A percentile compares a stretch with the other conserved stretches of the same genome.
phyloP scores from a whole-genome alignment of 495 filamentous ascomycete species.

The Talaromyces adpressus region DNA sequence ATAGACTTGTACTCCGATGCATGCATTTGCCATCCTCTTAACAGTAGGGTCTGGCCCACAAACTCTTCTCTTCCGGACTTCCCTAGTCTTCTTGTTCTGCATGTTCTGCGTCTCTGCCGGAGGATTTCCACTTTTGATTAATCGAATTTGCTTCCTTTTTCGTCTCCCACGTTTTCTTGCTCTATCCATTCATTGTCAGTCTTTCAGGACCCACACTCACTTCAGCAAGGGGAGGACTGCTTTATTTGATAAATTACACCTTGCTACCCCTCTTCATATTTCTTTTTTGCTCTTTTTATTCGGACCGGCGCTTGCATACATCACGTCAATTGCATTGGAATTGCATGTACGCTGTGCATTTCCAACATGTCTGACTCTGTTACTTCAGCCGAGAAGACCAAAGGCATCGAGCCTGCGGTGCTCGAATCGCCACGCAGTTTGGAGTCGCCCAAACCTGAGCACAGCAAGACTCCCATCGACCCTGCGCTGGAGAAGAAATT shows the following conservation, averaged over 20 bases:
- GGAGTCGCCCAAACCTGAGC: not conserved
- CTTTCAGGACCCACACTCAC: not conserved
- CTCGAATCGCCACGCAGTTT: constrained; percentile 1
- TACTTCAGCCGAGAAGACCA: constrained; percentile 1
- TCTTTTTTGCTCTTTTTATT: not conserved
- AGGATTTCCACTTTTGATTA: not conserved
- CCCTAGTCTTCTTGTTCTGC: not conserved
- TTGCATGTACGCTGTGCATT: not conserved
- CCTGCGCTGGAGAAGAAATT: constrained; percentile 41
- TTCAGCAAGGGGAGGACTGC: not conserved
- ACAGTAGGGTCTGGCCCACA: not conserved
- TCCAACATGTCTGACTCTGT: not conserved
- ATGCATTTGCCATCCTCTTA: not conserved
- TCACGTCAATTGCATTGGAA: not conserved
- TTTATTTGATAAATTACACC: not conserved
- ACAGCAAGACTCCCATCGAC: constrained; percentile 19
- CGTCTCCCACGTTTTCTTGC: not conserved
- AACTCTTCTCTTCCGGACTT: not conserved
- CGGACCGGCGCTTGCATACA: not conserved
- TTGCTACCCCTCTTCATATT: not conserved
- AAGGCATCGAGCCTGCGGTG: not conserved
- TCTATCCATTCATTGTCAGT: not conserved
- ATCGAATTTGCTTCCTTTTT: not conserved
- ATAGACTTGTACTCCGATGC: not conserved
- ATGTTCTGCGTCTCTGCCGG: not conserved